Base-by-base conservation (phyloP, 2,329 filamentous ascomycete species). In the Penicillium psychrosexuale region DNA sequence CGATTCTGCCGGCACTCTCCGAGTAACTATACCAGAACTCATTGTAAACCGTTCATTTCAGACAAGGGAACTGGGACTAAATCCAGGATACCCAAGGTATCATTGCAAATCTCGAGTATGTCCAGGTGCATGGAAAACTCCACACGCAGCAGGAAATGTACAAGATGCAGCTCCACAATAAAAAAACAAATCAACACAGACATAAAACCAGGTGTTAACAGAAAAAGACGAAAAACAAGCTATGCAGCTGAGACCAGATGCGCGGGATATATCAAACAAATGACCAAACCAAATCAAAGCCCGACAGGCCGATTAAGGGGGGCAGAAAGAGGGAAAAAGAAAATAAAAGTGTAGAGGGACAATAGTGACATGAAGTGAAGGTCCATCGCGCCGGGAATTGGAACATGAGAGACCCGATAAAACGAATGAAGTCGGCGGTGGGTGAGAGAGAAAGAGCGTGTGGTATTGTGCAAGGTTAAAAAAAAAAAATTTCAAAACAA, bases 341-440 rank as follows among this genome's bases (percentile, higher is more conserved):
- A 31, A 56, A 62, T 52, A 53, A 51, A 40, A 50, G 15, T 59
- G 28, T 57, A 60, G 51, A 57, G 34, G 34, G 37, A 56, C 39
- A 62, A 64, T 62, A 66, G 60, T 58, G 57, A 65, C 59, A 63
- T 66, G 55, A 66, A 65, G 61, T 47, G 56, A 66, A 66, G 33
- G 57, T 63, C 58, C 55, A 61, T 59, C 58, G 62, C 56, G 61
- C 61, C 60, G 59, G 58, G 59, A 59, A 53, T 53, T 44, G 52
- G 39, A 51, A 50, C 52, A 40, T 55, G 59, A 63, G 22, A 57
- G 46, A 59, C 47, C 54, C 52, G 44, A 43, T 31, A 19, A n/a
- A 65, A 63, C 33, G 61, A 65, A 52, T 57, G 61, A 45, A 59
- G 53, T 64, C 59, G 58, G 63, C 59, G 53, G 38, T 57, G 60